Conservation (phyloP, 495 filamentous ascomycete species). For the Lepidopterella palustris region DNA sequence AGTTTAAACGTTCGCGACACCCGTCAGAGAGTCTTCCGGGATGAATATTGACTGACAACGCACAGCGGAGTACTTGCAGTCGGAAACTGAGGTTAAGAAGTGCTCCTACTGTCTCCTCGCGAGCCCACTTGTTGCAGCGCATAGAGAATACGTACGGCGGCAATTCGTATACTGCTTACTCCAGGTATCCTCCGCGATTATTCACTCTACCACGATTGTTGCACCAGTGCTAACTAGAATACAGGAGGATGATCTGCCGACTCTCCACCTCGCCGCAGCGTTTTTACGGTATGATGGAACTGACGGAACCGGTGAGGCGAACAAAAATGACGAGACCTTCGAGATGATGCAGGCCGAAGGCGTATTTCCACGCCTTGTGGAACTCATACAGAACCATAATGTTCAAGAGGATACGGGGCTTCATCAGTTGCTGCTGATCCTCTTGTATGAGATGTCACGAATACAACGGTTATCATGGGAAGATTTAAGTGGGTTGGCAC, state of each 20-base stretch:
- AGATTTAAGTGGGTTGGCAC: conserved; percentile 57
- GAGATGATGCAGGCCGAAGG: conserved; percentile 82
- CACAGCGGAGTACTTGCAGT: conserved; percentile 70
- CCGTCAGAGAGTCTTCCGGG: no score
- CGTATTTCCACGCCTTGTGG: conserved; percentile 73
- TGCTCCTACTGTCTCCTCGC: conserved; percentile 78
- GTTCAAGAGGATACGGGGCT: conserved; percentile 59
- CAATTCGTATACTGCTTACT: conserved; percentile 89
- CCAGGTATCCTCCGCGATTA: conserved; percentile 50
- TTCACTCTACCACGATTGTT: neutral
- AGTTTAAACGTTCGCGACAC: conserved; percentile 64
- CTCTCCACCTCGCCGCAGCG: conserved; percentile 73
- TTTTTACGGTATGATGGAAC: conserved; percentile 89
- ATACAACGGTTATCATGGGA: conserved; percentile 74
- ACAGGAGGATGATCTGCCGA: conserved; percentile 70
- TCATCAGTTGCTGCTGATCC: conserved; percentile 75
- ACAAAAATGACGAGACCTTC: conserved; percentile 72
- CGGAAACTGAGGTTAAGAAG: conserved; percentile 75
- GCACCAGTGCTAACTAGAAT: neutral
- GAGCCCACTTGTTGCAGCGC: conserved; percentile 62
- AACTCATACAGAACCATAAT: conserved; percentile 63
- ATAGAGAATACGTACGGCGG: conserved; percentile 81
- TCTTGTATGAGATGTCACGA: conserved; percentile 95
- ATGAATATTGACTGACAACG: conserved; percentile 13
- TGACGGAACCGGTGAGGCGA: no score